Conservation (phyloP, 169 alveolate species). For the Eimeria acervulina region DNA sequence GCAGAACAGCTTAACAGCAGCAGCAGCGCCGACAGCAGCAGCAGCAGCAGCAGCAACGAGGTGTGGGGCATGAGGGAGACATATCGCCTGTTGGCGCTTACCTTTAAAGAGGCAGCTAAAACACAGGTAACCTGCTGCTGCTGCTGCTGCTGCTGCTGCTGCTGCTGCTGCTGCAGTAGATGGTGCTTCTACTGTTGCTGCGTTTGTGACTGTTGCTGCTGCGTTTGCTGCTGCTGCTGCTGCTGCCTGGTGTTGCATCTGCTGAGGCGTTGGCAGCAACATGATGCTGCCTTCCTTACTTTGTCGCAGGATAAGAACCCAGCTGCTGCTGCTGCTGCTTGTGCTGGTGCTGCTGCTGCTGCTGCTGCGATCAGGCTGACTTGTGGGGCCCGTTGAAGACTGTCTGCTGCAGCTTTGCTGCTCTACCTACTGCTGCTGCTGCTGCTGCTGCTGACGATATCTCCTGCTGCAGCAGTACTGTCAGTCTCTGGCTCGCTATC, state of each 20-base stretch:
- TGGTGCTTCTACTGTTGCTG: slow-evolving; percentile 10
- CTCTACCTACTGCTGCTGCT: too few species aligned
- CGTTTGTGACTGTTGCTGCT: neutral
- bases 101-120: neutral
- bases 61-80: slow-evolving; percentile 1
- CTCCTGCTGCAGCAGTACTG: neutral
- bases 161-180: slow-evolving; percentile 20
- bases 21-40: too few species aligned
- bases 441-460: neutral
- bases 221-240: slow-evolving; percentile 13
- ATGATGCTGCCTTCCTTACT: neutral
- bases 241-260: neutral
- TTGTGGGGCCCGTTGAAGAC: neutral
- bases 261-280: neutral
- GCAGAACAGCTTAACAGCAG: too few species aligned
- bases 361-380: neutral
- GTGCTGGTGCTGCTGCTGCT: slow-evolving; percentile 11
- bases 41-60: too few species aligned
- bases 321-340: neutral
- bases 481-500: neutral
- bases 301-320: neutral
- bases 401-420: neutral
- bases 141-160: slow-evolving; percentile 39
- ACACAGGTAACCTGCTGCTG: neutral
- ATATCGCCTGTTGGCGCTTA: neutral